Percentiles rank a stretch among this genome's conserved stretches.
Evolutionary conservation across 192 early-diverging fungal species (phyloP).

Genomic region (Anaeromyces robustus): DNA sequence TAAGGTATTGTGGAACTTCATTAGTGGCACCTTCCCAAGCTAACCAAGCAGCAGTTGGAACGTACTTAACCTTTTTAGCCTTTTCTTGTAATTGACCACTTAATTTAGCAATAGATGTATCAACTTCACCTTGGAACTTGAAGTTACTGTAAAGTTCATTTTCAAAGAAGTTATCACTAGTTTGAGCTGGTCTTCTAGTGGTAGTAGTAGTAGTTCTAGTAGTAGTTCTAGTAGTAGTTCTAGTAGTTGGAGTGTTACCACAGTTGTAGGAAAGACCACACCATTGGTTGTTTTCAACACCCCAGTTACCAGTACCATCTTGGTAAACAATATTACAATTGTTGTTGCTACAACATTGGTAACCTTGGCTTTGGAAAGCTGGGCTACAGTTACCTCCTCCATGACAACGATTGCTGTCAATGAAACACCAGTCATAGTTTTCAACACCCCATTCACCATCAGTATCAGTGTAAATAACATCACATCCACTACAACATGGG

Average conservation of each 20-base stretch:
- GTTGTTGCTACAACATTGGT: background rate
- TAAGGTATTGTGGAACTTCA: background rate
- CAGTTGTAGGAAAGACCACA: background rate
- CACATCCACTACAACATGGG: background rate
- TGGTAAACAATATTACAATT: too few relatives aligned
- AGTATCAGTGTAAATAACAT: background rate
- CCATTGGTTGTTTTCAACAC: too few relatives aligned
- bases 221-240: background rate
- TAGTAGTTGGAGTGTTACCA: background rate
- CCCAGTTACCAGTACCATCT: background rate
- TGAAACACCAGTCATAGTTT: background rate
- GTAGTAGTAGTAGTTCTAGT: too few relatives aligned
- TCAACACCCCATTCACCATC: background rate
- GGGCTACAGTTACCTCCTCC: background rate
- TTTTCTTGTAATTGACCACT: background rate
- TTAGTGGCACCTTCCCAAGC: too few relatives aligned
- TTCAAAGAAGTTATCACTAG: background rate
- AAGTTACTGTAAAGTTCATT: background rate
- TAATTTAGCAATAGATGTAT: background rate
- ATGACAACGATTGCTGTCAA: background rate
- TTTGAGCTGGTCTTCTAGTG: background rate
- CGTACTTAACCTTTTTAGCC: background rate
- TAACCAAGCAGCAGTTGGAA: background rate
- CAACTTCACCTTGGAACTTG: background rate
- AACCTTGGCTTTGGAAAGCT: too few relatives aligned